phyloP scores from a whole-genome alignment of 140 eudicot genomes.

The Bidens hawaiensis region DNA sequence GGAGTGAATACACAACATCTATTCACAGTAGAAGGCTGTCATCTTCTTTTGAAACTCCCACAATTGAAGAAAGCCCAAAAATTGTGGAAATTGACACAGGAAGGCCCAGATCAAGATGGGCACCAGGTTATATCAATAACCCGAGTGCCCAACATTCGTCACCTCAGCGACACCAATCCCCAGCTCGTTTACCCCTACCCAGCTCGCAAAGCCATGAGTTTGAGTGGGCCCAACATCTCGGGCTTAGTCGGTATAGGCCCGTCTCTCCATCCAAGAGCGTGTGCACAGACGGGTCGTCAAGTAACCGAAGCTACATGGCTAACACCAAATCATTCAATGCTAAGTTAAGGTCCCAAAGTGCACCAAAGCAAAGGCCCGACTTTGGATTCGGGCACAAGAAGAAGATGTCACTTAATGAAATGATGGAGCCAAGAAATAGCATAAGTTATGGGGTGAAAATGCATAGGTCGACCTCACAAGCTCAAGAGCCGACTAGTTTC shows the following conservation, averaged over 20 bases:
- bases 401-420: conserved; percentile 50
- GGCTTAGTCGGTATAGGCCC: conserved; percentile 42
- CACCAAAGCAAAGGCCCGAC: conserved; percentile 80
- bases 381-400: conserved; percentile 43
- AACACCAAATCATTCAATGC: conserved; percentile 74
- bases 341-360: conserved; percentile 76
- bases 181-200: conserved; percentile 45
- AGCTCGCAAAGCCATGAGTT: conserved; percentile 42
- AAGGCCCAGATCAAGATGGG: conserved; percentile 64
- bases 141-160: conserved; percentile 39
- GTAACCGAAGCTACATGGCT: conserved; percentile 76
- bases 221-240: conserved; percentile 35
- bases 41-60: conserved; percentile 46
- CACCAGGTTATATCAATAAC: conserved; percentile 27
- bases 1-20: conserved; percentile 44
- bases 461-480: conserved; percentile 79
- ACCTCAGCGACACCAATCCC: conserved; percentile 37
- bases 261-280: conserved; percentile 54
- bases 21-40: conserved; percentile 71
- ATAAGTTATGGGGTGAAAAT: conserved; percentile 62
- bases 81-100: conserved; percentile 80
- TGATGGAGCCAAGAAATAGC: conserved; percentile 84
- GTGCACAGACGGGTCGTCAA: conserved; percentile 45
- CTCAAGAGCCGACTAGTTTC: conserved; percentile 56
- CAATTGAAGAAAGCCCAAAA: conserved; percentile 61